Evolutionary conservation across 2,329 filamentous ascomycete species (phyloP).

Genomic region (Setomelanomma holmii): DNA sequence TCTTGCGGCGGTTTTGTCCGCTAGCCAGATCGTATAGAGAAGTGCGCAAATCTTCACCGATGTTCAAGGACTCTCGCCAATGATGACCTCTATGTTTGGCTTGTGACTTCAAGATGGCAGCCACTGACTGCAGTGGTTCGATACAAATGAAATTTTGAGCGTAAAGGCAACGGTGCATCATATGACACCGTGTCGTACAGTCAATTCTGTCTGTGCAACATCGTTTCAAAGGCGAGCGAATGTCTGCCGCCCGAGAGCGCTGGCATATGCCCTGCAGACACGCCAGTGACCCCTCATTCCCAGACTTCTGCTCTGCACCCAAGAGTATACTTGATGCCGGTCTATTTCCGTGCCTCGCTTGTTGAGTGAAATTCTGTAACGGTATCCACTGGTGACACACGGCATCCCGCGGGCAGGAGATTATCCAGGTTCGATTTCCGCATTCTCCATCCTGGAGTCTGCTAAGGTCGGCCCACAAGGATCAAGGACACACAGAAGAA

Average conservation of each 20-base stretch:
- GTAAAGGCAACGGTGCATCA: neutral
- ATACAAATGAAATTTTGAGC: neutral
- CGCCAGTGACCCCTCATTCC: constrained; percentile 10
- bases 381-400: constrained; percentile 23
- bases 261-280: neutral
- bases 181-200: constrained; percentile 4
- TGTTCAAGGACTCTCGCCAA: neutral
- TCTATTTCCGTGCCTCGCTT: constrained; percentile 3
- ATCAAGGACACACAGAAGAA: neutral
- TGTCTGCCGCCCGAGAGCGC: neutral
- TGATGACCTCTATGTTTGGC: neutral
- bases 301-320: neutral
- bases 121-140: neutral
- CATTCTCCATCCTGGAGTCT: neutral
- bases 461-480: neutral
- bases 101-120: neutral
- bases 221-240: neutral
- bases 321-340: constrained; percentile 5
- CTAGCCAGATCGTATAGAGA: neutral
- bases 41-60: neutral
- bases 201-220: constrained; percentile 2
- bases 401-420: constrained; percentile 17
- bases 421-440: neutral
- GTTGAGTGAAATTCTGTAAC: neutral
- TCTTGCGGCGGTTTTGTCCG: neutral